Evolutionary conservation across 169 alveolate genomes (phyloP).

Genomic region (Plasmodium vivax): DNA sequence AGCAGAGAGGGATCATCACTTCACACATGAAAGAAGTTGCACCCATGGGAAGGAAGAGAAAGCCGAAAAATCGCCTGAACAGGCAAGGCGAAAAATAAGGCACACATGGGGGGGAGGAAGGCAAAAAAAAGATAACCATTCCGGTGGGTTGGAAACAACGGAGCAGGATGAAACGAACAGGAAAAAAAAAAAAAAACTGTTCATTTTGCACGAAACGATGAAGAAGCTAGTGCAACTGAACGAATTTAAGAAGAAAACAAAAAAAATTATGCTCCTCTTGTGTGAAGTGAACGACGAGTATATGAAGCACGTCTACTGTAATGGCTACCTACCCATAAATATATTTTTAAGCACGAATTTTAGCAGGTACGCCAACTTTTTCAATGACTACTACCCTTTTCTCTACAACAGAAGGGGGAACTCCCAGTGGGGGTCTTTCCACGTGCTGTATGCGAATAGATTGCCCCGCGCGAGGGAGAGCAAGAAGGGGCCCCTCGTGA

Average conservation of each 20-base stretch:
- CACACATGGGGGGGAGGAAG: background rate
- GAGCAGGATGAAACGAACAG: background rate
- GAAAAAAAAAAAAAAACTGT: background rate
- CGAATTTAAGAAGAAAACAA: constrained; percentile 11
- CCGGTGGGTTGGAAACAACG: background rate
- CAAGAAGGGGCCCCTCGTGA: background rate
- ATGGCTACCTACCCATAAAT: constrained; percentile 48
- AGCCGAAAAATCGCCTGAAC: background rate
- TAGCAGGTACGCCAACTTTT: constrained; percentile 11
- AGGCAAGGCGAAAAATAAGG: background rate
- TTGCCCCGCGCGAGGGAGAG: background rate
- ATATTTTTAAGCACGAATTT: constrained; percentile 50
- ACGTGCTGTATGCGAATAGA: constrained; percentile 29
- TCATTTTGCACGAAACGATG: constrained; percentile 23
- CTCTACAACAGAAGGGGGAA: constrained; percentile 23
- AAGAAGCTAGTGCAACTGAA: constrained; percentile 4
- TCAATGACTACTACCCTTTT: constrained; percentile 24
- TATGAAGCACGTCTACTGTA: constrained; percentile 40
- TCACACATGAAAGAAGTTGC: background rate
- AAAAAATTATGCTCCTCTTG: constrained; percentile 53
- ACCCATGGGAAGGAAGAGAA: background rate
- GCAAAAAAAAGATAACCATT: background rate
- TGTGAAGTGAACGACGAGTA: constrained; percentile 53
- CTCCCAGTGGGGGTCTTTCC: constrained; percentile 46
- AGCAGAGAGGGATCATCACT: background rate